Base-by-base conservation (phyloP, 768 basidiomycete species). In the Xerocomus potaroensis region DNA sequence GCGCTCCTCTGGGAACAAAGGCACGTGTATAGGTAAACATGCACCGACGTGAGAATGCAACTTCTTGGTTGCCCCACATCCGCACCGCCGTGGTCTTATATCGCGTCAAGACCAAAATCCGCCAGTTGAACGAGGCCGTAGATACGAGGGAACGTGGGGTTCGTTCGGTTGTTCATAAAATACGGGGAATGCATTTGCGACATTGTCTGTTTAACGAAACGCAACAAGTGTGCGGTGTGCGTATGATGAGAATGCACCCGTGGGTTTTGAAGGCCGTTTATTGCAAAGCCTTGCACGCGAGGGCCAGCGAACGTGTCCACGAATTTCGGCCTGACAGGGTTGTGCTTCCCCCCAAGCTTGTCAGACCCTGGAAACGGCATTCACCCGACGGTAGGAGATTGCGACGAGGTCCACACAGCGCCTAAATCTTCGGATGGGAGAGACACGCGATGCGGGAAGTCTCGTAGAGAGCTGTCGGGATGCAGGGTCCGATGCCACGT, bases 351-450 rank as follows among this genome's bases (percentile, higher is more conserved):
- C 41, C 43, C 37, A 34, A 49, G 50, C 41, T 36, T 43, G 50
- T 43, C 48, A 52, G 26, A 30, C 41, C 54, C 47, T 47, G 56
- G 56, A 50, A 45, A 41, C 49, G 51, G 49, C 35, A 24, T 42
- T 19, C 45, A 18, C 36, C 47, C 50, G 50, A 51, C 18, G n/a
- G 42, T n/a, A n/a, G 27, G 18, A 21, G 18, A 10, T 16, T n/a
- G n/a, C 37, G 39, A 15, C 15, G 35, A 16, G 35, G 26, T 35
- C 35, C 36, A 10, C 37, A 41, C 30, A 36, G 56, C 45, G 52
- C 31, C 45, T 54, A 53, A 56, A 49, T 58, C 53, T 52, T 60
- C 43, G 37, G 62, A 62, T 32, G 50, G 54, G 54, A 18, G 56
- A 42, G 41, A 38, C 26, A 1, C 23, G 52, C 46, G 31, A 21